Evolutionary conservation across 768 basidiomycete genomes (phyloP), one percentile per base, ranked within the genome.

Genomic region (Hygrocybe punicea): DNA sequence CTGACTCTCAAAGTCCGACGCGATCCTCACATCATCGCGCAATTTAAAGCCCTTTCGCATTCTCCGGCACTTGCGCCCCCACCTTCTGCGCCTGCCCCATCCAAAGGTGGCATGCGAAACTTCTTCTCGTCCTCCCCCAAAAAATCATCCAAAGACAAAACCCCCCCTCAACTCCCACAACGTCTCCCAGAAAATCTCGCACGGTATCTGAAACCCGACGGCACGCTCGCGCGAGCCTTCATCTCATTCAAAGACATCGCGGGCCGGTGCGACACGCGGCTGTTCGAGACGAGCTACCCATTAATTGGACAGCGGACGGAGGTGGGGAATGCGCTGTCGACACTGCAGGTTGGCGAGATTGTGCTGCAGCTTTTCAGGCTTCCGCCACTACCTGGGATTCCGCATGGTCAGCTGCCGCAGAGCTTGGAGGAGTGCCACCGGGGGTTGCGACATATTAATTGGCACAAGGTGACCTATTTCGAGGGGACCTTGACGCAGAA

Each of bases 401-500:
- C 84, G 35, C 79, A 83, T 17, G 84, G 86, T 44, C 82, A 91
- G 59, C 76, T 98, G 17, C 95, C 96, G 13, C 89, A 94, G 70
- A 93, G 91, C 65, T 76, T 98, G 63, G 95, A 98, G 54, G 96
- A 98, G 65, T 95, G 92, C 64, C 81, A 87, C 63, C 83, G 91
- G 13, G 95, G 96, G 1, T 75, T 98, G 61, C 78, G 91, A 58
- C 89, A 95, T 64, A 86, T 93, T 55, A 87, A 88, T 36, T 97
- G 93, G 94, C 93, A 96, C 66, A 94, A 95, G 74, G 82, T 88
- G 61, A 91, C 93, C 19, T 95, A 96, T 72, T 92, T 91, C 72
- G 90, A 97, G 71, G 93, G 96, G 24, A 86, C 85, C 0, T 71
- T 98, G 61, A 98, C 96, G 13, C 96, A 98, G 76, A 84, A 80